Evolutionary conservation across 352 stramenopile genomes (phyloP).

Genomic region (Pythium brachiatum): DNA sequence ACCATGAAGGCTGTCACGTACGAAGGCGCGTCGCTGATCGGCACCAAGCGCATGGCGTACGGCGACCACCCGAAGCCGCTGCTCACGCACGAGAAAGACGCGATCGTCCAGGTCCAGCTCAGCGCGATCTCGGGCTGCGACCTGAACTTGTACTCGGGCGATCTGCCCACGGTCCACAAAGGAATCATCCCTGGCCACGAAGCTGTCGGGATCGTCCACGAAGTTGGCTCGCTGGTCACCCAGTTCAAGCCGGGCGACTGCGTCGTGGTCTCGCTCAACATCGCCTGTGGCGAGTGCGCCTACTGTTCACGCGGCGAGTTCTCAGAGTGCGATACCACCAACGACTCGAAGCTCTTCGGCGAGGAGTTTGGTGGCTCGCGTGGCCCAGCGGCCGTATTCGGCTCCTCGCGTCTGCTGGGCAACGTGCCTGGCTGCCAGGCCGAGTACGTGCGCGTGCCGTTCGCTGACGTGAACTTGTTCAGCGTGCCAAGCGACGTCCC

Average conservation of each 20-base stretch:
- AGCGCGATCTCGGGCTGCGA: constrained; percentile 42
- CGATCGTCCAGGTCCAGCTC: constrained; percentile 31
- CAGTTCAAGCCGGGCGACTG: constrained; percentile 35
- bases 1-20: constrained; percentile 39
- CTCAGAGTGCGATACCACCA: constrained; percentile 38
- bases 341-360: constrained; percentile 38
- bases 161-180: constrained; percentile 34
- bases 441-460: constrained; percentile 50
- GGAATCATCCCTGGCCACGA: constrained; percentile 49
- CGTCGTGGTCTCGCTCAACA: constrained; percentile 40
- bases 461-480: constrained; percentile 41
- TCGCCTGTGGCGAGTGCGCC: constrained; percentile 39
- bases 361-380: constrained; percentile 37
- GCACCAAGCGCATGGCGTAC: constrained; percentile 18
- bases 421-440: constrained; percentile 47
- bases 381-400: constrained; percentile 36
- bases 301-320: constrained; percentile 38
- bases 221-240: constrained; percentile 31
- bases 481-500: constrained; percentile 27
- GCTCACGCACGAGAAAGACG: constrained; percentile 31
- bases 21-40: constrained; percentile 20
- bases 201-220: constrained; percentile 33
- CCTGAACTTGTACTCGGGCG: constrained; percentile 35
- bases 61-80: constrained; percentile 25
- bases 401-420: constrained; percentile 33